These are phyloP conservation scores for Hagleromyces aurorensis DNA, from an alignment of 805 yeast genomes.

Conservation along the genomic window DNA sequence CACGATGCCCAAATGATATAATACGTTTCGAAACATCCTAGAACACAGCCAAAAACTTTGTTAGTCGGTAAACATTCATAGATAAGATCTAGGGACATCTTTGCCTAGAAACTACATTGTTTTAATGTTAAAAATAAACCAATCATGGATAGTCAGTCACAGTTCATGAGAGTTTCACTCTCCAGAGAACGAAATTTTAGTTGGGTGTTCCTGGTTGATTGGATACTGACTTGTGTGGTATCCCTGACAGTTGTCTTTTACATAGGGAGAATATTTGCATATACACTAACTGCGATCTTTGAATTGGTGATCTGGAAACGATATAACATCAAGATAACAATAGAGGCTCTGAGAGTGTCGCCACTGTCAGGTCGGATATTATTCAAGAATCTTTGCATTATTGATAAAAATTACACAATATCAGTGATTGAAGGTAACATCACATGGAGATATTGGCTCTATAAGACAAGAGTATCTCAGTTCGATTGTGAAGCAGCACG, in stretches of 20 bases:
- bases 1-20: no score
- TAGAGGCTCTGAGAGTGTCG: constrained; percentile 71
- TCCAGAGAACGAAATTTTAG: constrained; percentile 30
- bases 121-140: no score
- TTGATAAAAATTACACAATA: constrained; percentile 66
- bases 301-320: constrained; percentile 57
- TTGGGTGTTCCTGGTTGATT: constrained; percentile 80
- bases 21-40: no score
- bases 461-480: constrained; percentile 31
- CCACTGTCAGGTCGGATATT: constrained; percentile 76
- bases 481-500: constrained; percentile 8
- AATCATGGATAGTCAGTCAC: constrained; percentile 23
- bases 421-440: constrained; percentile 63
- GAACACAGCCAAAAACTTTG: no score
- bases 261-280: constrained; percentile 66
- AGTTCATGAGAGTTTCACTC: constrained; percentile 29
- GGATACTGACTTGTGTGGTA: constrained; percentile 62
- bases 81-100: no score
- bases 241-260: constrained; percentile 63
- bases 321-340: constrained; percentile 47
- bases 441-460: constrained; percentile 90
- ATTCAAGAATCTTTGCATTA: constrained; percentile 64
- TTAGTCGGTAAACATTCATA: no score
- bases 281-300: constrained; percentile 42
- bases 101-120: no score